phyloP scores from a whole-genome alignment of 306 rosid genomes.

The Medicago lupulina region DNA sequence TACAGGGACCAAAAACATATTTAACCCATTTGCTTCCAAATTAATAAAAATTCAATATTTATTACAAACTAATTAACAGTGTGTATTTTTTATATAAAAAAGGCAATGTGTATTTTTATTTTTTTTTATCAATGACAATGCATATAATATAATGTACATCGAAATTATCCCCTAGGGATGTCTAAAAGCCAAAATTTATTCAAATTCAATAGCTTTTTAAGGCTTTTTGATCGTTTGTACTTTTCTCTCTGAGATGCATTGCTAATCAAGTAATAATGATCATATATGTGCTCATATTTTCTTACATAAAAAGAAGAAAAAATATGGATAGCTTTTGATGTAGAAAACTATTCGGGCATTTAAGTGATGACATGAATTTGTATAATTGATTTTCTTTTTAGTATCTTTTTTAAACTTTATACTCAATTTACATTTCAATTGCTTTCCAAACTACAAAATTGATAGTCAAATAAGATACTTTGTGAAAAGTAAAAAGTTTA shows the following conservation, averaged over 20 bases:
- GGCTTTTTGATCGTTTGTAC: not conserved
- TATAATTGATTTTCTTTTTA: not conserved
- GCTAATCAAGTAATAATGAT: not conserved
- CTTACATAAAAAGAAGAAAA: not conserved
- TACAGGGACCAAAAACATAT: too few species aligned
- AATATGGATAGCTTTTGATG: not conserved
- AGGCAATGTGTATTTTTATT: not conserved
- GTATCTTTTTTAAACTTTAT: too few species aligned
- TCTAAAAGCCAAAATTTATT: not conserved
- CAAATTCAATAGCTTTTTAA: not conserved
- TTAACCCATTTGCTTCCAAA: too few species aligned
- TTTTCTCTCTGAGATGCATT: not conserved
- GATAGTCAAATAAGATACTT: too few species aligned
- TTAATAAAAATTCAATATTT: too few species aligned
- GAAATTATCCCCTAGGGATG: not conserved
- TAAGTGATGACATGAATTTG: not conserved
- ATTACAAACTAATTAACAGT: not conserved
- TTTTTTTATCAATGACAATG: not conserved
- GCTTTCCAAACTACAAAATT: too few species aligned
- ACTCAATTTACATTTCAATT: too few species aligned
- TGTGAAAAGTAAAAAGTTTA: too few species aligned
- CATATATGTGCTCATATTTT: not conserved
- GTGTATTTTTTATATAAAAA: not conserved
- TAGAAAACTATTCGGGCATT: too few species aligned
- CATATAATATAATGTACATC: not conserved